Base-by-base conservation (phyloP, 768 basidiomycete species). In the Mycena indigotica region DNA sequence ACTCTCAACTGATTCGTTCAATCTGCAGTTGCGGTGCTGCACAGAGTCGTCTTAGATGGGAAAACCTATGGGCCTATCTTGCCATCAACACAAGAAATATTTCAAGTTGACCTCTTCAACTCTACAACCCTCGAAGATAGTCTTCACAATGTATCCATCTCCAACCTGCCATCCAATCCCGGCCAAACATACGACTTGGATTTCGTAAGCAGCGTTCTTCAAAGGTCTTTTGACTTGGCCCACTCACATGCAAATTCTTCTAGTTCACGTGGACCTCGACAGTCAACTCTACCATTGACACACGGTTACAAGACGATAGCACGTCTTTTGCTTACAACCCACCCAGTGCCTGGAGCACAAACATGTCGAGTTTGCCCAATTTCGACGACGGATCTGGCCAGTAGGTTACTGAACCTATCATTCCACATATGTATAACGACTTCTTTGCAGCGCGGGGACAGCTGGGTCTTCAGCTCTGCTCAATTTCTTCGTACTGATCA, bases 311-410 rank as follows among this genome's bases (percentile, higher is more conserved):
- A n/a, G 58, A 60, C 15, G 50, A 50, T 13, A n/a, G 17, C 23
- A 24, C 39, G 1, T 48, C 53, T 19, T 60, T 60, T 28, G 15
- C 24, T 1, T 60, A 60, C n/a, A 15, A 51, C 13, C 53, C 53
- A 17, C 17, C 45, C 2, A 6, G 13, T 3, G 48, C 40, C 23
- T 60, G 58, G 58, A 45, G 2, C 28, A 17, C 49, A 2, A 25
- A 28, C 28, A 1, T 41, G 13, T 3, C 3, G 3, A 35, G 45
- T 21, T 16, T 60, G 16, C 41, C 57, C 0, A 49, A 29, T 1
- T 59, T 59, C 24, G 53, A 60, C 19, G 40, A 5, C 6, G 58
- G 58, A n/a, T 46, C 56, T 16, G 58, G 58, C 13, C 58, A 60
- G 58, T 35, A 48, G 15, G 45, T 45, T 13, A 5, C 35, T 29